Evolutionary conservation across 768 basidiomycete species (phyloP), one percentile per base, ranked within the genome.

Genomic region (Jaapia argillacea): DNA sequence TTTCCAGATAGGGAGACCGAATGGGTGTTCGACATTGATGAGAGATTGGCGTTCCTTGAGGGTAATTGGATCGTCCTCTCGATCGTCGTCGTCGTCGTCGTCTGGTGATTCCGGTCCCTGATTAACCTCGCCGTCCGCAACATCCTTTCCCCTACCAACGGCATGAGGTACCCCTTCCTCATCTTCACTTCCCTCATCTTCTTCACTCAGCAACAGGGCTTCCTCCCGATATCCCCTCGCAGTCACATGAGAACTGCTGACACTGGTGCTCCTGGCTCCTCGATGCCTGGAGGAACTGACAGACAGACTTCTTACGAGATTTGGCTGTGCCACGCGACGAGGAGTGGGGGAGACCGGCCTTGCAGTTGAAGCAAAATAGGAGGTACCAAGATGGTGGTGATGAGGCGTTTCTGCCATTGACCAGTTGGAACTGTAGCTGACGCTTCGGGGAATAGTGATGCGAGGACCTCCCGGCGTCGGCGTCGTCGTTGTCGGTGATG

Each of bases 1-100:
- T 62, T 99, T 99, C 96, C 96, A 99, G 58, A 99, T 97, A 28
- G 90, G 94, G 46, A 99, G 72, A 69, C 96, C 96, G 61, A 99
- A 99, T 12, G 96, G 96, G 61, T 99, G 96, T 58, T 94, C 89
- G 57, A 96, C 93, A 65, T 99, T 99, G 59, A 98, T 96, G 54
- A 96, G 85, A 35, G 93, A 96, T 61, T 99, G 96, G 24, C 96
- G 78, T 52, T 97, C 92, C 63, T 85, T 89, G 52, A 99, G 65
- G 0, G 94, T 98, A 49, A 94, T 85, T 3, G 81, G 88, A 54
- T 93, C 91, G 24, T 82, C 81, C n/a, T 82, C 84, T 28, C 52
- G 54, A 53, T 46, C 63, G 16, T 53, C 65, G 36, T 65, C 67
- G 10, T 66, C 68, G 13, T 67, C 70, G 37, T 60, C 65, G n/a